Base-by-base conservation (phyloP, 164 flowering plant genomes). In the Tetracentron sinense region DNA sequence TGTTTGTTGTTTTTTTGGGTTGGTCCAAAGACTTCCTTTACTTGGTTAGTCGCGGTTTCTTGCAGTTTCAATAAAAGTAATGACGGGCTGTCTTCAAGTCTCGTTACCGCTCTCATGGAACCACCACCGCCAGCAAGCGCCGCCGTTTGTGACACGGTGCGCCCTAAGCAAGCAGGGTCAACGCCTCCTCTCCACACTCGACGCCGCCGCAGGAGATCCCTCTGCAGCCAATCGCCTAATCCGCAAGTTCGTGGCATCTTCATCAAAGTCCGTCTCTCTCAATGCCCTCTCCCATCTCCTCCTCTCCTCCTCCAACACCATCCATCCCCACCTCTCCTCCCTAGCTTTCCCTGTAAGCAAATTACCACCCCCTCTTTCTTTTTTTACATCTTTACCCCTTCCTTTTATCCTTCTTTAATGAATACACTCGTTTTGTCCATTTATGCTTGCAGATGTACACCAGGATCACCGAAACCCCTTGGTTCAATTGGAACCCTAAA, bases 401-500 rank as follows among this genome's bases (percentile, higher is more conserved):
- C 11, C 35, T n/a, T n/a, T n/a, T n/a, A n/a, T n/a, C n/a, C n/a
- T n/a, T n/a, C n/a, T n/a, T n/a, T n/a, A n/a, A n/a, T n/a, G n/a
- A n/a, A n/a, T n/a, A n/a, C n/a, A n/a, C n/a, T n/a, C n/a, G n/a
- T n/a, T n/a, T n/a, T n/a, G n/a, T 38, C 14, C 8, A 4, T 38
- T 38, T 38, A 12, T 38, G 7, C 11, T 19, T 56, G 67, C 81
- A 92, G 98, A 62, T 89, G 74, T 89, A 86, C 63, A 35, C 61
- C 20, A 75, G 65, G 61, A 82, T 89, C 29, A 69, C 63, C 42
- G 82, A 85, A 75, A 78, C 84, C 7, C 33, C 83, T 1, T 89
- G 98, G 96, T 92, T 83, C 66, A 53, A 42, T 20, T 87, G 89
- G 88, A 89, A 87, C 69, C 66, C 90, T 0, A 92, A 85, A 76